Percentiles rank a stretch among this genome's conserved stretches.
Conservation (phyloP, 768 basidiomycete genomes). For the Tricholoma terreum region DNA sequence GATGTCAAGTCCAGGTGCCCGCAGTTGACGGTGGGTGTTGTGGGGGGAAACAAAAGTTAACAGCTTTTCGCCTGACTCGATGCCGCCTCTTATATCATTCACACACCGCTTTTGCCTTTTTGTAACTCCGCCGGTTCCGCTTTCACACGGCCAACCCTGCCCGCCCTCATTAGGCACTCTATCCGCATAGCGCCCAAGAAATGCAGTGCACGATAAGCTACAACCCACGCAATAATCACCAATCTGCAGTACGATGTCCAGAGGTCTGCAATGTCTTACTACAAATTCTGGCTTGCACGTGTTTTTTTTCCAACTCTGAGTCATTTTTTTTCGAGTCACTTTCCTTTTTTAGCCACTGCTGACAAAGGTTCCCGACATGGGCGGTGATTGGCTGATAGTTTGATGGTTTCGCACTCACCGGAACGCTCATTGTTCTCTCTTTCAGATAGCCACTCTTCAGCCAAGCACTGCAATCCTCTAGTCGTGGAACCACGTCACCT, state of each 20-base stretch:
- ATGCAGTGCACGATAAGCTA: background rate
- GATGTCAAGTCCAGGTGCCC: slow-evolving; percentile 10
- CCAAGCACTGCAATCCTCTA: too few species aligned
- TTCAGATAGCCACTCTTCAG: too few species aligned
- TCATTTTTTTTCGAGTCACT: background rate
- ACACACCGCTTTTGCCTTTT: slow-evolving; percentile 11
- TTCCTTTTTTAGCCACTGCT: background rate
- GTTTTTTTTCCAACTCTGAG: background rate
- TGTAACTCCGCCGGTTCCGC: slow-evolving; percentile 20
- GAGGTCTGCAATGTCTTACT: background rate
- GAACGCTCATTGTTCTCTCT: too few species aligned
- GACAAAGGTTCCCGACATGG: background rate
- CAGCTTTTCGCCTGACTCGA: slow-evolving; percentile 12
- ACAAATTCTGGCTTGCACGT: background rate
- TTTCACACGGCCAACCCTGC: slow-evolving; percentile 4
- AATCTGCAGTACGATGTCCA: too few species aligned
- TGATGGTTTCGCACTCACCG: too few species aligned
- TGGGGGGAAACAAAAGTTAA: slow-evolving; percentile 9
- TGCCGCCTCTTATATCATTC: slow-evolving; percentile 6
- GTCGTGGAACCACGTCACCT: too few species aligned
- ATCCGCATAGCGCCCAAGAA: background rate
- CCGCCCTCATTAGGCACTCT: slow-evolving; percentile 2
- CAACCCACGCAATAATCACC: too few species aligned
- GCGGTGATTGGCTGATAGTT: background rate
- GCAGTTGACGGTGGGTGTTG: slow-evolving; percentile 8